phyloP scores from a whole-genome alignment of 352 stramenopile genomes.

The Phytophthora aleatoria region DNA sequence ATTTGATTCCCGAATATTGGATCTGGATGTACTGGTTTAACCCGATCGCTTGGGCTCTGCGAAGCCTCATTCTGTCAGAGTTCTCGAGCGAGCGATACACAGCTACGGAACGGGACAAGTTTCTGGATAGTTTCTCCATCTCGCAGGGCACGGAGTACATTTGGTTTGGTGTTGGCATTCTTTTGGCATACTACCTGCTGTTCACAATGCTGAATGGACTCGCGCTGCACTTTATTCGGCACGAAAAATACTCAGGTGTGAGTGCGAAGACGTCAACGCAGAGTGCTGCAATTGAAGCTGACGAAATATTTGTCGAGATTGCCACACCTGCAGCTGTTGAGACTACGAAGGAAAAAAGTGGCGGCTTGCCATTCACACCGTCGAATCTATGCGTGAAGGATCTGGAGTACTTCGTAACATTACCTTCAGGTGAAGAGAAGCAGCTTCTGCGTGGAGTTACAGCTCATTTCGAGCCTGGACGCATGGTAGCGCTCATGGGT shows the following conservation, averaged over 20 bases:
- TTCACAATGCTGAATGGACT: slow-evolving; percentile 53
- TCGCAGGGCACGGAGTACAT: slow-evolving; percentile 43
- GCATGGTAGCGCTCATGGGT: slow-evolving; percentile 78
- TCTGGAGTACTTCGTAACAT: slow-evolving; percentile 61
- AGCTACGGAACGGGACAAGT: slow-evolving; percentile 7
- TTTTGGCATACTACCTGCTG: slow-evolving; percentile 48
- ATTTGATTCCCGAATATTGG: slow-evolving; percentile 76
- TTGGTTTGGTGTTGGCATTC: slow-evolving; percentile 46
- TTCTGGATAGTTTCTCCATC: slow-evolving; percentile 54
- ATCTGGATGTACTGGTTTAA: slow-evolving; percentile 86
- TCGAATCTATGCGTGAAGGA: slow-evolving; percentile 56
- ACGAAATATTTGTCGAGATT: slow-evolving; percentile 42
- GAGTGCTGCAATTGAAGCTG: slow-evolving; percentile 22
- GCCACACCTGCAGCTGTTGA: slow-evolving; percentile 20
- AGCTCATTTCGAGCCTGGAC: slow-evolving; percentile 58
- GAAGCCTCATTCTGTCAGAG: slow-evolving; percentile 65
- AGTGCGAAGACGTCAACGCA: slow-evolving; percentile 40
- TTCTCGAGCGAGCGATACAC: slow-evolving; percentile 59
- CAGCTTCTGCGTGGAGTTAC: slow-evolving; percentile 52
- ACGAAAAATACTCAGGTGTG: slow-evolving; percentile 53
- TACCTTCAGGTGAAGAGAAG: slow-evolving; percentile 61
- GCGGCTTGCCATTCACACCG: slow-evolving; percentile 46
- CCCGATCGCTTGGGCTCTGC: slow-evolving; percentile 59
- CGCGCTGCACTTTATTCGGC: slow-evolving; percentile 52
- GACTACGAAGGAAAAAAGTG: slow-evolving; percentile 17